Base-by-base conservation (phyloP, 2,329 filamentous ascomycete species). In the Apiospora saccharicola region DNA sequence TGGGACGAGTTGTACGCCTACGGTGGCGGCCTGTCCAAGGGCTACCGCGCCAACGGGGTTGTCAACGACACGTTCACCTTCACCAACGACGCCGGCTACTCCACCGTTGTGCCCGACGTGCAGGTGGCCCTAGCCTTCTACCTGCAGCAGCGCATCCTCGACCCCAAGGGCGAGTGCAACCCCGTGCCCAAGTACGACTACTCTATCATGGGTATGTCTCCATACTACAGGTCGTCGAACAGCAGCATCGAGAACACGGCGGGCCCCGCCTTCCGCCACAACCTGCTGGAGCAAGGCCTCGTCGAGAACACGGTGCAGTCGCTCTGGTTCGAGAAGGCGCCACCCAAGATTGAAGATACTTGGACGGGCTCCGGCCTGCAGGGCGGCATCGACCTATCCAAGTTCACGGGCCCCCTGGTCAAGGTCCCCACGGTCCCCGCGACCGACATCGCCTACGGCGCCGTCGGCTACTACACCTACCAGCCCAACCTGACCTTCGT, bases 241-340 rank as follows among this genome's bases (percentile, higher is more conserved):
- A 76, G 74, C 41, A 76, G 73, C n/a, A 73, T 44, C 72, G 19
- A 46, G 24, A 47, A 76, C 71, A 79, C 75, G 3, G 69, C 74
- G 2, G 78, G 79, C 3, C 80, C 81, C 0, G 76, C 76, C 5
- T 75, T 82, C 71, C 77, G 81, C 43, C 77, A 80, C 67, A 76
- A 81, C 67, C 78, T 82, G 2, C 78, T 79, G 16, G 73, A 80
- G 41, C 70, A 74, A 7, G 79, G 79, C 1, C 68, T 71, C 26
- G 79, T 81, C 61, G 75, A 73, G 7, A 76, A 77, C 30, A 74
- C 77, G 26, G 79, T 81, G 10, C 76, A 80, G 75, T 74, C 74
- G 6, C 78, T 82, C 76, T 83, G 81, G 80, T 81, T 82, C 73
- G 79, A 82, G 70, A 74, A 77, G 69, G 73, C 77, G 13, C 76